These are phyloP conservation scores for Mycena haematopus DNA, from an alignment of 768 basidiomycete species.

Conservation along the genomic window DNA sequence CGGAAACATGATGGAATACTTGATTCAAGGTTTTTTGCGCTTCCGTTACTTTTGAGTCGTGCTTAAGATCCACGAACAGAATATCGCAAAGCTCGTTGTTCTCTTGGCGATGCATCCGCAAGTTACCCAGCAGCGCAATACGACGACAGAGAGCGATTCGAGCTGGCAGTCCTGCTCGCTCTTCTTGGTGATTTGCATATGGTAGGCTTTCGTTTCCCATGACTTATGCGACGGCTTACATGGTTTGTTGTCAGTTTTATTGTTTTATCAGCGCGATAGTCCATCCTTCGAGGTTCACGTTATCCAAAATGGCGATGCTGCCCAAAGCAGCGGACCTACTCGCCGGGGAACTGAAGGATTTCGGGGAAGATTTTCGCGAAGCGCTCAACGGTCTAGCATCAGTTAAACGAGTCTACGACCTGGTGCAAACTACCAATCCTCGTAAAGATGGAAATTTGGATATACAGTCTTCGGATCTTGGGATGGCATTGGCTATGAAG, in stretches of 20 bases:
- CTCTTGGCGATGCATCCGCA: slow-evolving; percentile 2
- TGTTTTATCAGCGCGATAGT: slow-evolving; percentile 41
- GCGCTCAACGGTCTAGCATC: slow-evolving; percentile 10
- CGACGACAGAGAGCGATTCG: background rate
- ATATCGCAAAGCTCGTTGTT: slow-evolving; percentile 6
- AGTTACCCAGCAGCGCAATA: slow-evolving; percentile 14
- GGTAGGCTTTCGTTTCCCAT: background rate
- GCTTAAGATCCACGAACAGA: background rate
- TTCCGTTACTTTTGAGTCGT: background rate
- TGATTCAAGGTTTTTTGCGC: background rate
- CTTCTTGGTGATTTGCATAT: slow-evolving; percentile 22
- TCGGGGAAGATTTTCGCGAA: slow-evolving; percentile 26
- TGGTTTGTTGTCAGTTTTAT: slow-evolving; percentile 37
- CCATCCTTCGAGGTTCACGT: slow-evolving; percentile 41
- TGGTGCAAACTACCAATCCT: background rate
- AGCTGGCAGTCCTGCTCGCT: background rate
- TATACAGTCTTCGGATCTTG: background rate
- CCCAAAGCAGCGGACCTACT: slow-evolving; percentile 29
- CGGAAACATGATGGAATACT: slow-evolving; percentile 7
- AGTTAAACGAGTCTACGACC: slow-evolving; percentile 2
- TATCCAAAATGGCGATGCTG: slow-evolving; percentile 46
- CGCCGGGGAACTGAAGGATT: background rate
- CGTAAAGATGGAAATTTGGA: background rate
- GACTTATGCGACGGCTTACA: background rate
- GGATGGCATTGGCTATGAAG: slow-evolving; percentile 23